Percentiles rank a stretch among this genome's conserved stretches.
Conservation (phyloP, 2,329 filamentous ascomycete genomes). For the Fusarium begoniae region DNA sequence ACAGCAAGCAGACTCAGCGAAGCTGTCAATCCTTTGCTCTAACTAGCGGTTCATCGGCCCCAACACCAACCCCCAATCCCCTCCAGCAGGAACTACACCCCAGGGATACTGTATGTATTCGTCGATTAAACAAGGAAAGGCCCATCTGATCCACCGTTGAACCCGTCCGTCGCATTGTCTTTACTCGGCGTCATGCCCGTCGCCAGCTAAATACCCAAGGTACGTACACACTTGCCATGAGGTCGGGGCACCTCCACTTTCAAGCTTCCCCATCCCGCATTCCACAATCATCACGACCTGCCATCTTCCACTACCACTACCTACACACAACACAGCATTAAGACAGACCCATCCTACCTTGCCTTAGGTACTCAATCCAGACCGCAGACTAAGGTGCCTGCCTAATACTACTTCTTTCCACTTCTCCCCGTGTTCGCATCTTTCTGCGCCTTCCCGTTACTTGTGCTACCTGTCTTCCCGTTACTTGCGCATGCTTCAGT, state of each 20-base stretch:
- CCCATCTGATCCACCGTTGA: slow-evolving; percentile 7
- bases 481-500: slow-evolving; percentile 29
- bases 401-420: neutral
- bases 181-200: slow-evolving; percentile 13
- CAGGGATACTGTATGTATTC: neutral
- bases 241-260: slow-evolving; percentile 34
- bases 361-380: neutral
- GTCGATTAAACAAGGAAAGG: neutral
- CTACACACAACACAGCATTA: neutral
- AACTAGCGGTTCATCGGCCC: slow-evolving; percentile 14
- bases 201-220: neutral
- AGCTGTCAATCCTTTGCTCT: slow-evolving; percentile 10
- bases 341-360: neutral
- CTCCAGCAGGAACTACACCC: neutral
- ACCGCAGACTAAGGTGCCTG: neutral
- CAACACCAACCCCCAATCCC: slow-evolving; percentile 1
- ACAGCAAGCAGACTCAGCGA: neutral
- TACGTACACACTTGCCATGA: neutral
- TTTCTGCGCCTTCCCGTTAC: slow-evolving; percentile 26
- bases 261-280: slow-evolving; percentile 38
- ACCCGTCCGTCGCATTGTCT: neutral
- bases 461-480: slow-evolving; percentile 25
- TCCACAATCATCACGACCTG: slow-evolving; percentile 33
- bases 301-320: slow-evolving; percentile 19
- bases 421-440: neutral